A percentile compares a stretch with the other conserved stretches of the same genome.
These are phyloP conservation scores for Nelumbo lutea DNA, from an alignment of 164 flowering plant species.

Conservation along the genomic window DNA sequence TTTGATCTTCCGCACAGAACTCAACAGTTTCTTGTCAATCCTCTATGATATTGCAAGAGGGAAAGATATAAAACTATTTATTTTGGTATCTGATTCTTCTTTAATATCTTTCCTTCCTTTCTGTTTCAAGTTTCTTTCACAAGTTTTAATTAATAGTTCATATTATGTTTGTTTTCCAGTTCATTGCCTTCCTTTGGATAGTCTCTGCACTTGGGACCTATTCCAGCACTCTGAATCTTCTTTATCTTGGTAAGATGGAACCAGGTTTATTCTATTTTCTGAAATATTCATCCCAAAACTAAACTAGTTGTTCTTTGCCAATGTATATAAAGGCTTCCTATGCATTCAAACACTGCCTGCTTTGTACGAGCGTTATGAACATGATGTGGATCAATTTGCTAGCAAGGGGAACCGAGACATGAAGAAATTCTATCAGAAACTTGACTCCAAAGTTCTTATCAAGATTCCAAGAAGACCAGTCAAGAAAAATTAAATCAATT, in stretches of 20 bases:
- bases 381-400: conserved; percentile 34
- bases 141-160: background rate
- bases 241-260: conserved; percentile 30
- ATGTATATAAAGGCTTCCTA: conserved; percentile 26
- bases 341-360: conserved; percentile 34
- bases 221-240: conserved; percentile 35
- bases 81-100: conserved; percentile 24
- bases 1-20: background rate
- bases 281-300: background rate
- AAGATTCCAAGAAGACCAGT: conserved; percentile 53
- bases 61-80: conserved; percentile 26
- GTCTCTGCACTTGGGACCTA: conserved; percentile 37
- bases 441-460: conserved; percentile 33
- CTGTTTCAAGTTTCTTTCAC: background rate
- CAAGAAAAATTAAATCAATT: conserved; percentile 27
- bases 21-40: conserved; percentile 21
- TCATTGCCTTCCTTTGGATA: conserved; percentile 31
- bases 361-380: conserved; percentile 38
- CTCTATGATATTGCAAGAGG: conserved; percentile 38
- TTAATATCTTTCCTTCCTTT: background rate
- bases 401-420: conserved; percentile 30
- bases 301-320: background rate
- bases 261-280: background rate
- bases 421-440: conserved; percentile 29
- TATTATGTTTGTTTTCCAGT: conserved; percentile 14